Evolutionary conservation across 768 basidiomycete species (phyloP), one percentile per base, ranked within the genome.

Genomic region (Sarcodon sp.): DNA sequence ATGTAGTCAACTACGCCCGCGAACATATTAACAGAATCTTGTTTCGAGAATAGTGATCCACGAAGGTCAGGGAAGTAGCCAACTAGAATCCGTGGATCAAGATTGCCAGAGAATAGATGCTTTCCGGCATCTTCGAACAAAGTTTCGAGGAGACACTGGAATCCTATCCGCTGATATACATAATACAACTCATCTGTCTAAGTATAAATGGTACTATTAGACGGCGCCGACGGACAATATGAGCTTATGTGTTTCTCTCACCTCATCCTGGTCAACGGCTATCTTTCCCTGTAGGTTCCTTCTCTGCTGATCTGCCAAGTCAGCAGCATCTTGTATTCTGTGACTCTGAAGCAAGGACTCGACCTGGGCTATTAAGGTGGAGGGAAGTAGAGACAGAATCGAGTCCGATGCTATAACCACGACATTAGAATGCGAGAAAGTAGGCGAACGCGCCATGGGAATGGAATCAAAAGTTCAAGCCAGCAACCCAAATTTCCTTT

Each of bases 1-100:
- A 92, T 79, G 49, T 75, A 71, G 52, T 81, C 78, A 49, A 71
- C 77, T 3, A 93, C 70, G 7, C 91, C 91, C 43, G 79, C 70
- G 64, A 80, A 92, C 5, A 91, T 67, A 50, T 86, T 77, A 37
- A 84, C 67, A 9, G 71, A 64, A 49, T 87, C 80, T 7, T 67
- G 66, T 7, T 65, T 54, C 9, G 54, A 55, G 58, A 83, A 81
- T 27, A 91, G 65, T 9, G 69, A 64, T 15, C 83, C 85, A 31
- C 82, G 72, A n/a, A 92, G 65, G 50, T 80, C 73, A 6, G 87
- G 80, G 56, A 80, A 93, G 61, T 88, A 83, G 52, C 86, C 80
- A 51, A 93, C 68, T 35, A 91, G 71, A 3, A 92, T 60, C 11
- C 90, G 77, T 0, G 90, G 87, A 63, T 96, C 90, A n/a, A 88